Base-by-base conservation (phyloP, 306 rosid genomes). In the Quercus robur region DNA sequence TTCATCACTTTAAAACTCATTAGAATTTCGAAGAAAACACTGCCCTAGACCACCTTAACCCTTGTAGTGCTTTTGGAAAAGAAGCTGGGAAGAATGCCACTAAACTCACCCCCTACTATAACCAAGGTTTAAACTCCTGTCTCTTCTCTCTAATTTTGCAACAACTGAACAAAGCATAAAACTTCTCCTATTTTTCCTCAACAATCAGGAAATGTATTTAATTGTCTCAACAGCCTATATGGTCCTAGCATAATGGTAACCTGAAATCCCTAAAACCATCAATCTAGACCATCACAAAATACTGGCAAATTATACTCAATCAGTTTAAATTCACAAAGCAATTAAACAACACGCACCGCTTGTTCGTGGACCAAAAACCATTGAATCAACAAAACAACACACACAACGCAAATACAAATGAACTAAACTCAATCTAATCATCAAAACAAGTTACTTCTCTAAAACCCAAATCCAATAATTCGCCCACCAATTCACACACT, bases 281-380 rank as follows among this genome's bases (percentile, higher is more conserved):
- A 71, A 71, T 33, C 57, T 21, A 71, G 57, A 46, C 54, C 17
- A 44, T 69, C 72, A 13, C 5, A 41, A n/a, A 21, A 71, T 15
- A 5, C 6, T 23, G 3, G 58, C 17, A 44, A 41, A 23, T 13
- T 21, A 46, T 21, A 46, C n/a, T 18, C 17, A 66, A 66, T 15
- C 20, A 66, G 20, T 31, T 66, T 17, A 66, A 46, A 71, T 71
- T 49, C 35, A 21, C 19, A 49, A 69, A 59, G 7, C 30, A 33
- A 70, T 35, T 13, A 0, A 18, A 74, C 0, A 20, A 56, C 49
- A 31, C 75, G 18, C 21, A 90, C 90, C 94, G 56, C 70, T 86
- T 90, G 49, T 23, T 85, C n/a, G 82, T 35, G 49, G 81, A 81
- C 63, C 70, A 67, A 20, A 35, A 62, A 19, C 77, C 71, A 75